Evolutionary conservation across 441 rosid species (phyloP).

Genomic region (Manihot esculenta): DNA sequence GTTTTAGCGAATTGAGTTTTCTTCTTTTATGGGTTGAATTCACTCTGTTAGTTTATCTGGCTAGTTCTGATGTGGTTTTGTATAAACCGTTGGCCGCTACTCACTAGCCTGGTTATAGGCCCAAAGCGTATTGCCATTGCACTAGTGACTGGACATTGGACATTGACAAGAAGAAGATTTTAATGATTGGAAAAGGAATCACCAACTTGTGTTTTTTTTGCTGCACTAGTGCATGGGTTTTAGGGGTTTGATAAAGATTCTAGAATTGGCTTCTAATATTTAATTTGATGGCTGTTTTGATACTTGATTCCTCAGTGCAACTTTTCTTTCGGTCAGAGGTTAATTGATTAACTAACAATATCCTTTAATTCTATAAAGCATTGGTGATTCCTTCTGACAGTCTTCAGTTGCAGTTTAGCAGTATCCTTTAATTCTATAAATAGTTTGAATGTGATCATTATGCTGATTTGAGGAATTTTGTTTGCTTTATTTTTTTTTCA

Average conservation of each 20-base stretch:
- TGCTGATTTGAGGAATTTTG: background rate
- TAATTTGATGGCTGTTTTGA: background rate
- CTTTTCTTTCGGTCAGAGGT: constrained; percentile 3
- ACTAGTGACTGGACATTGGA: background rate
- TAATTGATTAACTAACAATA: background rate
- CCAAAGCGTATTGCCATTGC: background rate
- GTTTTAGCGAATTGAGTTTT: background rate
- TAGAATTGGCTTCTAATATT: background rate
- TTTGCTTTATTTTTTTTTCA: background rate
- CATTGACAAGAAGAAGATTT: background rate
- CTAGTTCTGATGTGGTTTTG: background rate
- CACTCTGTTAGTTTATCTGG: background rate
- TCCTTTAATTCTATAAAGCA: no score
- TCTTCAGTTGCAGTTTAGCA: background rate
- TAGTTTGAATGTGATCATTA: background rate
- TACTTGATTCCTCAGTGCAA: background rate
- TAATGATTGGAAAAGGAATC: background rate
- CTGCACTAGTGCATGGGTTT: background rate
- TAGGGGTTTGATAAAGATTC: background rate
- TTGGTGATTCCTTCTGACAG: constrained; percentile 3
- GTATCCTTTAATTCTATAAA: background rate
- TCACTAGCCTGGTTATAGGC: background rate
- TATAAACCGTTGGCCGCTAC: background rate
- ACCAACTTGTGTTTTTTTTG: background rate
- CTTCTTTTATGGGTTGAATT: background rate